Evolutionary conservation across 1,139 yeast genomes (phyloP).

Genomic region (Geotrichum phurueaensis): DNA sequence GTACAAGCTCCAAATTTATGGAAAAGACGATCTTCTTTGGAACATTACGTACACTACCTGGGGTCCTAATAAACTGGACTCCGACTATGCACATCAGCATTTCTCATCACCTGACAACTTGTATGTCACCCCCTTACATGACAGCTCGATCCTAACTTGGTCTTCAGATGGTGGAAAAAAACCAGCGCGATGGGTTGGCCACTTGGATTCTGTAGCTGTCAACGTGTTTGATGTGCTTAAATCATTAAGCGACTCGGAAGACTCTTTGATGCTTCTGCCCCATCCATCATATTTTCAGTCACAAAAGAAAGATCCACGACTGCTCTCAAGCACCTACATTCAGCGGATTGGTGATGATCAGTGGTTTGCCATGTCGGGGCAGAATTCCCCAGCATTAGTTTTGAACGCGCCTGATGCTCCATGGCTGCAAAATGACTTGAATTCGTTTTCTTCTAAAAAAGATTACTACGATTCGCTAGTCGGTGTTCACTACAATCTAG

Average conservation of each 20-base stretch:
- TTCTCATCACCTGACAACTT: constrained; percentile 50
- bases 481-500: constrained; percentile 34
- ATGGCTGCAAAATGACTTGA: constrained; percentile 26
- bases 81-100: constrained; percentile 49
- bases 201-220: constrained; percentile 59
- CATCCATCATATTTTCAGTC: constrained; percentile 32
- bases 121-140: constrained; percentile 75
- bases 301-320: constrained; percentile 16
- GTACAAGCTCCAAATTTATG: constrained; percentile 56
- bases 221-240: constrained; percentile 65
- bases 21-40: constrained; percentile 68
- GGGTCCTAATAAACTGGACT: constrained; percentile 88
- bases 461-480: constrained; percentile 28
- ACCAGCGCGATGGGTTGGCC: constrained; percentile 69
- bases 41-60: constrained; percentile 83
- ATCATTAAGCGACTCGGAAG: constrained; percentile 16
- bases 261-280: constrained; percentile 34
- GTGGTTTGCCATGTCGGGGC: constrained; percentile 85
- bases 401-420: constrained; percentile 59
- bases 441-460: constrained; percentile 13
- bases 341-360: constrained; percentile 61
- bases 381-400: constrained; percentile 71
- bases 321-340: constrained; percentile 48
- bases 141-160: constrained; percentile 44
- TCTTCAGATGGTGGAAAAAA: constrained; percentile 60